These are phyloP conservation scores for Paragyromitra xinjiangensis DNA, from an alignment of 495 filamentous ascomycete species.

Conservation along the genomic window DNA sequence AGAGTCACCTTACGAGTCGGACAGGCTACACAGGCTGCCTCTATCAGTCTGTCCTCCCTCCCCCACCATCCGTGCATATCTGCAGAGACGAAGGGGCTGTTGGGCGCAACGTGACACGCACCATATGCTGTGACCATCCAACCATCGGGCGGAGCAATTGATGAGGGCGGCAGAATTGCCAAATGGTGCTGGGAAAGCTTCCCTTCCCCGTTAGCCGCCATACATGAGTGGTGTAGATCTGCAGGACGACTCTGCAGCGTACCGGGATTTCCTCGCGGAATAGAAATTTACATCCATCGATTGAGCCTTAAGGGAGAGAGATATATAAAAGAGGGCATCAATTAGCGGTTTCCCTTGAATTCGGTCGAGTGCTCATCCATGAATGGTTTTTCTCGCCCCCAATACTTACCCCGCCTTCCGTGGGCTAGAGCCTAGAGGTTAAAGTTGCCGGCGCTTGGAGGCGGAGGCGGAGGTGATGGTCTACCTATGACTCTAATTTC, in stretches of 20 bases:
- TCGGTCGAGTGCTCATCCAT: constrained; percentile 1
- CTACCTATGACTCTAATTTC: constrained; percentile 23
- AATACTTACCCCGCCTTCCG: not conserved
- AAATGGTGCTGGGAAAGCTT: not conserved
- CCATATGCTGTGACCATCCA: constrained; percentile 38
- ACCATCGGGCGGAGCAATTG: constrained; percentile 24
- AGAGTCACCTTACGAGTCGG: constrained; percentile 2
- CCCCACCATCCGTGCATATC: constrained; percentile 16
- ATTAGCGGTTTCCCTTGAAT: too few species aligned
- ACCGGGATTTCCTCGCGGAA: too few species aligned
- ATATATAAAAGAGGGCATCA: not conserved
- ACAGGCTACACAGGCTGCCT: constrained; percentile 7
- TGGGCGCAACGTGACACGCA: constrained; percentile 41
- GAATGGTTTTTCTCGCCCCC: not conserved
- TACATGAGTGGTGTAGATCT: constrained; percentile 14
- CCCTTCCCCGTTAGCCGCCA: constrained; percentile 30
- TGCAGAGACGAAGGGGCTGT: constrained; percentile 9
- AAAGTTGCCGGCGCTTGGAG: constrained; percentile 10
- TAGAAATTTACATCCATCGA: not conserved
- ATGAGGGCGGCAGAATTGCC: constrained; percentile 14
- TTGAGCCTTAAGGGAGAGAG: not conserved
- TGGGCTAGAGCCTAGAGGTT: not conserved
- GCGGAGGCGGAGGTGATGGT: not conserved
- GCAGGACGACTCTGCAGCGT: not conserved
- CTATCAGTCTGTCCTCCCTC: not conserved